Conservation (phyloP, 345 rosid genomes). For the Eucalyptus cloeziana region DNA sequence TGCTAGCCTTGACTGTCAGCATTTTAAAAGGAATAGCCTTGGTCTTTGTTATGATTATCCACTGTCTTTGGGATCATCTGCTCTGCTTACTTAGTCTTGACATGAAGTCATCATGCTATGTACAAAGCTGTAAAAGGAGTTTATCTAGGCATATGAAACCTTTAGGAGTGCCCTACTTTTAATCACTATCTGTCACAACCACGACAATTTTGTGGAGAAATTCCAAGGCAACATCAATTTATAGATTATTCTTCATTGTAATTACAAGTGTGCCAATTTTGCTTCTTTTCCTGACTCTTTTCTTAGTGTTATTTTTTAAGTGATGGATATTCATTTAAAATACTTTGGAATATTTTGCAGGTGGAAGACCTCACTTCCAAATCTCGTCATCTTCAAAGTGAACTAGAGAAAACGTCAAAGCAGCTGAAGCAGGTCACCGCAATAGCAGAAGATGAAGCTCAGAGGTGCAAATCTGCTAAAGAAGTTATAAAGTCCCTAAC, state of each 20-base stretch:
- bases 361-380: constrained; percentile 58
- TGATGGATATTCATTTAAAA: background rate
- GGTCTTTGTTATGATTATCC: background rate
- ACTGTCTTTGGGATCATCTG: background rate
- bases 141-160: background rate
- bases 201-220: background rate
- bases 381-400: constrained; percentile 54
- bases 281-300: background rate
- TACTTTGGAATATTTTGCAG: constrained; percentile 13
- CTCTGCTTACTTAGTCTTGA: background rate
- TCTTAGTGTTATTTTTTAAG: background rate
- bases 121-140: background rate
- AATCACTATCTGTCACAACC: background rate
- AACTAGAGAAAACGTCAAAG: constrained; percentile 51
- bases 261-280: background rate
- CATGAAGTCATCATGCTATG: background rate
- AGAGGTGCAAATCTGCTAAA: constrained; percentile 70
- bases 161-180: background rate
- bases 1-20: background rate
- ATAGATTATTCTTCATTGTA: background rate
- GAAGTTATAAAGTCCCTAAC: constrained; percentile 71
- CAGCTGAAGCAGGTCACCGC: constrained; percentile 60
- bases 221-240: background rate
- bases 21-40: background rate
- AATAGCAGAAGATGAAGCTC: constrained; percentile 79